Evolutionary conservation across 2,329 filamentous ascomycete genomes (phyloP).

Genomic region (Colletotrichum phormii): DNA sequence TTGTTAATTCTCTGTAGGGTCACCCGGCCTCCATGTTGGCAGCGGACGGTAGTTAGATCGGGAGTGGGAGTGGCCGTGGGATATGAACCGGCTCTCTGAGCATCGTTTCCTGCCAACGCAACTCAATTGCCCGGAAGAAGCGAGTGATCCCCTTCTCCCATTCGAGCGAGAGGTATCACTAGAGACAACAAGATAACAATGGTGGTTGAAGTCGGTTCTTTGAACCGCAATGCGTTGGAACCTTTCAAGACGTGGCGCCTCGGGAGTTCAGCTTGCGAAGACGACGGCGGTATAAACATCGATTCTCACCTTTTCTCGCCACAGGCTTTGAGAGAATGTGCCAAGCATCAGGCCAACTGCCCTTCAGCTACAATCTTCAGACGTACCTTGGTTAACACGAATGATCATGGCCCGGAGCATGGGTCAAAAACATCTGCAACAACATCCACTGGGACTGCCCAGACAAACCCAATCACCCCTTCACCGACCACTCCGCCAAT

Average conservation of each 20-base stretch:
- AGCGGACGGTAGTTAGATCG: not conserved
- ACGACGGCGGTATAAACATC: not conserved
- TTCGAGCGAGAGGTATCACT: not conserved
- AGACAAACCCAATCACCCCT: not conserved
- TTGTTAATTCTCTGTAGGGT: not conserved
- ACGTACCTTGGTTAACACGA: too few species aligned
- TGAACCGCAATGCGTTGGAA: conserved; percentile 23
- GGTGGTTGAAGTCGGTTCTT: conserved; percentile 30
- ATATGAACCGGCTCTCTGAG: conserved; percentile 12
- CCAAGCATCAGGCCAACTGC: not conserved
- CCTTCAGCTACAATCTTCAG: not conserved
- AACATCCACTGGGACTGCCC: not conserved
- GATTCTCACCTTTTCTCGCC: conserved; percentile 18
- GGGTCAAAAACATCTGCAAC: not conserved
- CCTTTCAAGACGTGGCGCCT: conserved; percentile 29
- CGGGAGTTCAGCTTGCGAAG: not conserved
- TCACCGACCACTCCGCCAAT: not conserved
- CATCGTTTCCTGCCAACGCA: not conserved
- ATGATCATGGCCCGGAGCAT: not conserved
- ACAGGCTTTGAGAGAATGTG: not conserved
- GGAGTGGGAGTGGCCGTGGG: conserved; percentile 11
- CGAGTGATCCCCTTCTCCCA: not conserved
- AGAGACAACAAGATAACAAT: not conserved
- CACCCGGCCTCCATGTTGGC: not conserved
- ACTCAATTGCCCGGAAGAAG: not conserved